Conservation (phyloP, 1,284 basidiomycete species). For the Marasmius sp. region DNA sequence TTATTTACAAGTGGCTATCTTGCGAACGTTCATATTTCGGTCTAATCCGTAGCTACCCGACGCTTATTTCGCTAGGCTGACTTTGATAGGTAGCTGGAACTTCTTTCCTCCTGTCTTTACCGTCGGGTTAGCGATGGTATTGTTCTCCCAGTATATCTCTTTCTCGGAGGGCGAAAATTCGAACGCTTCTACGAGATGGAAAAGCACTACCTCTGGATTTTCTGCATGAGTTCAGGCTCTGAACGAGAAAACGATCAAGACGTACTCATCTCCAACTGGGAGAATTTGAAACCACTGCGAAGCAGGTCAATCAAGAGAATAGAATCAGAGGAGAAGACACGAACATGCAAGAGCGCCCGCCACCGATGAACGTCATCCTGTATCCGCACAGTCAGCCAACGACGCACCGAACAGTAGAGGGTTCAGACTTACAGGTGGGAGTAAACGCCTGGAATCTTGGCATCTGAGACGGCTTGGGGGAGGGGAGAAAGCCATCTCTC, state of each 20-base stretch:
- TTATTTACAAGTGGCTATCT: too few relatives aligned
- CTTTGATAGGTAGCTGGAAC: too few relatives aligned
- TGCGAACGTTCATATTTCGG: too few relatives aligned
- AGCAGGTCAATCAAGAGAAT: background rate
- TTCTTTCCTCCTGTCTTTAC: background rate
- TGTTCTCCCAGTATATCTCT: background rate
- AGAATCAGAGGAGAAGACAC: background rate
- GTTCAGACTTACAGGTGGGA: constrained; percentile 11
- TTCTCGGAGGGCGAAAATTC: background rate
- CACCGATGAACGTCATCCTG: constrained; percentile 33
- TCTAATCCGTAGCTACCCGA: too few relatives aligned
- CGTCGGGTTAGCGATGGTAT: background rate
- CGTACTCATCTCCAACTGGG: constrained; percentile 33
- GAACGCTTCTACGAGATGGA: background rate
- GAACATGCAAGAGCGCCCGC: constrained; percentile 30
- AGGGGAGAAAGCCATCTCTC: constrained; percentile 33
- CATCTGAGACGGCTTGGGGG: constrained; percentile 17
- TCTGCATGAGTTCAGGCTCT: background rate
- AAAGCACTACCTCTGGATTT: background rate
- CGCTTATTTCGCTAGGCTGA: too few relatives aligned
- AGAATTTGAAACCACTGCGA: constrained; percentile 30
- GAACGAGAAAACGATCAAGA: background rate
- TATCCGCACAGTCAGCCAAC: background rate
- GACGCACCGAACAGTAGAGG: background rate
- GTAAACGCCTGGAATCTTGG: constrained; percentile 14